Percentiles rank a stretch among this genome's conserved stretches.
These are phyloP conservation scores for Teratosphaeria pseudoeucalypti DNA, from an alignment of 2,329 filamentous ascomycete genomes.

Conservation along the genomic window DNA sequence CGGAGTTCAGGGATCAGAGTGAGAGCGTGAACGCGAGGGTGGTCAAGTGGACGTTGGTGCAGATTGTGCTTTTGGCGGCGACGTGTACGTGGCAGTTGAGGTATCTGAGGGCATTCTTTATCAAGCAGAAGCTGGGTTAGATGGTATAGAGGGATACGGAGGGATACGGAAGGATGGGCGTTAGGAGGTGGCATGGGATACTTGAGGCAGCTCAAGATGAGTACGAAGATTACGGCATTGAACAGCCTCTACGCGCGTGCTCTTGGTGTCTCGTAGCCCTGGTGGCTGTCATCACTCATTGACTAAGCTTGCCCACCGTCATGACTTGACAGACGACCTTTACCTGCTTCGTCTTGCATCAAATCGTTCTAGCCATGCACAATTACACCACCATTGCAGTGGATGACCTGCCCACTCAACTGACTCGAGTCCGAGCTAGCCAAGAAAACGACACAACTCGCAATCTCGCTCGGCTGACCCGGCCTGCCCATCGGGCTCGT, in stretches of 20 bases:
- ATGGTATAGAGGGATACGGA: not conserved
- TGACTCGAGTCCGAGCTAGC: constrained; percentile 63
- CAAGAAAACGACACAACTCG: constrained; percentile 71
- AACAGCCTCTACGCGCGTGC: not conserved
- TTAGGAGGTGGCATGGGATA: not conserved
- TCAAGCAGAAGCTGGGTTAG: constrained; percentile 98
- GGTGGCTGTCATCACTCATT: not conserved
- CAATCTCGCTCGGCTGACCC: constrained; percentile 71
- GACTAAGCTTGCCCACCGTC: not conserved
- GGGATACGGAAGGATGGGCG: not conserved
- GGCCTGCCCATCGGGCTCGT: constrained; percentile 65
- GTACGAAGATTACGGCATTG: not conserved
- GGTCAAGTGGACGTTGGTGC: constrained; percentile 86
- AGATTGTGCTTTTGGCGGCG: constrained; percentile 69
- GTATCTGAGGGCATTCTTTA: constrained; percentile 93
- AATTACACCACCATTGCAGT: constrained; percentile 51
- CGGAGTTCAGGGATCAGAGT: constrained; percentile 95
- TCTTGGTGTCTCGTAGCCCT: not conserved
- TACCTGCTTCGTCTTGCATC: not conserved
- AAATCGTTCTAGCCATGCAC: constrained; percentile 33
- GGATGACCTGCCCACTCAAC: constrained; percentile 62
- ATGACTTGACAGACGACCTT: not conserved
- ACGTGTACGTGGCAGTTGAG: constrained; percentile 97
- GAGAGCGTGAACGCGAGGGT: constrained; percentile 87
- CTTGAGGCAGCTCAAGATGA: not conserved